Percentiles rank a stretch among this genome's conserved stretches.
These are phyloP conservation scores for Pleurostoma richardsiae DNA, from an alignment of 2,329 filamentous ascomycete genomes.

Conservation along the genomic window DNA sequence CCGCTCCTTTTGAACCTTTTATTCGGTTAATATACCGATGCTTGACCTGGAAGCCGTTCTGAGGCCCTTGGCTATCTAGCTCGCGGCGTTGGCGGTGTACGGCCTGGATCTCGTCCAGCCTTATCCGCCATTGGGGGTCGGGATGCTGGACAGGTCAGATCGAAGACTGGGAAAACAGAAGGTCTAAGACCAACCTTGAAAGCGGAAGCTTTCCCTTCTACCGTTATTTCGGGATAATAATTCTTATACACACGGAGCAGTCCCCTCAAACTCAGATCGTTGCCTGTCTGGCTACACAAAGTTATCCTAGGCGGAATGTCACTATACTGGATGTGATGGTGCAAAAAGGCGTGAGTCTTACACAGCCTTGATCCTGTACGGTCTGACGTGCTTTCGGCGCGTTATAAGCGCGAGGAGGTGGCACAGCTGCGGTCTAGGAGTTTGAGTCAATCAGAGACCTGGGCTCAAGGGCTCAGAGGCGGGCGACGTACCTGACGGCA, in stretches of 20 bases:
- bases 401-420: constrained; percentile 77
- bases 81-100: constrained; percentile 43
- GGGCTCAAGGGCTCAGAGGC: too few species aligned
- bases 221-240: constrained; percentile 84
- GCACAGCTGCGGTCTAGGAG: constrained; percentile 55
- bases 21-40: constrained; percentile 37
- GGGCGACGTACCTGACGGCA: constrained; percentile 54
- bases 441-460: too few species aligned
- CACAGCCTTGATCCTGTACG: constrained; percentile 76
- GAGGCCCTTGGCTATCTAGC: constrained; percentile 30
- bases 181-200: constrained; percentile 46
- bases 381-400: constrained; percentile 74
- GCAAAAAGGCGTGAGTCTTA: constrained; percentile 25
- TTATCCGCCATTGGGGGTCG: constrained; percentile 68
- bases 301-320: constrained; percentile 36
- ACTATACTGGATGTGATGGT: too few species aligned
- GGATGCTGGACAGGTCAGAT: constrained; percentile 52
- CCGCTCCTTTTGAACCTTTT: constrained; percentile 43
- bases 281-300: constrained; percentile 56
- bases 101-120: constrained; percentile 63
- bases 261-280: constrained; percentile 69
- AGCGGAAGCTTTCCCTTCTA: constrained; percentile 60
- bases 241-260: constrained; percentile 82
- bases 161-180: not conserved
- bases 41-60: constrained; percentile 60